Conservation (phyloP, 1,284 basidiomycete species). For the Coniferiporia sulphurascens region DNA sequence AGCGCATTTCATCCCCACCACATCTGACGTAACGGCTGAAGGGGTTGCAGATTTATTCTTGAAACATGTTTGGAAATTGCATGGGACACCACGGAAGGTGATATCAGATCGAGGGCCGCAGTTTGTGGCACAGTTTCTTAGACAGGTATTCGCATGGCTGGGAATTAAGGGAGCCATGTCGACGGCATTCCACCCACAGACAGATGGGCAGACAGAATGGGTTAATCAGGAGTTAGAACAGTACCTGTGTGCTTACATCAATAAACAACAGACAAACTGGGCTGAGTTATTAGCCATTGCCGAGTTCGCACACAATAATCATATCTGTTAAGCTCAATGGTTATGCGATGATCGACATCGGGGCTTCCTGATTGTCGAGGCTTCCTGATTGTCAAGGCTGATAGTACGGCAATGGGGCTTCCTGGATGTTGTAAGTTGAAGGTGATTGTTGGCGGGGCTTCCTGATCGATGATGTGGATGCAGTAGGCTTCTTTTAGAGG, state of each 20-base stretch:
- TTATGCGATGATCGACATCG: too few relatives aligned
- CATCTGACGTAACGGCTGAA: background rate
- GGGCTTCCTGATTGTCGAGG: too few relatives aligned
- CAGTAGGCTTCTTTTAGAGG: too few relatives aligned
- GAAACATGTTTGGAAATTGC: background rate
- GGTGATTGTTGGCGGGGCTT: too few relatives aligned
- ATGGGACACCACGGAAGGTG: background rate
- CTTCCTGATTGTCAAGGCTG: too few relatives aligned
- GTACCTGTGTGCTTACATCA: conserved; percentile 21
- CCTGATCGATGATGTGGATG: too few relatives aligned
- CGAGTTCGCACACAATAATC: conserved; percentile 25
- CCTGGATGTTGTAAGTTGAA: too few relatives aligned
- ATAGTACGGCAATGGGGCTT: conserved; percentile 22
- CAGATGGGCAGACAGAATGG: conserved; percentile 28
- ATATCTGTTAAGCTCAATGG: too few relatives aligned
- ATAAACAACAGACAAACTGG: conserved; percentile 31
- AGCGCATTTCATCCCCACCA: background rate
- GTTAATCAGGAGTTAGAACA: conserved; percentile 26
- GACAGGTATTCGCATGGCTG: conserved; percentile 7
- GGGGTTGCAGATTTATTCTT: background rate
- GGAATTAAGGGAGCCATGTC: background rate
- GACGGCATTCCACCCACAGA: conserved; percentile 21
- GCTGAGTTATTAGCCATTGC: conserved; percentile 21
- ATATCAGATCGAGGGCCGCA: conserved; percentile 26
- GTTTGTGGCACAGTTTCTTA: conserved; percentile 30